Evolutionary conservation across 345 rosid species (phyloP).

Genomic region (Salix viminalis): DNA sequence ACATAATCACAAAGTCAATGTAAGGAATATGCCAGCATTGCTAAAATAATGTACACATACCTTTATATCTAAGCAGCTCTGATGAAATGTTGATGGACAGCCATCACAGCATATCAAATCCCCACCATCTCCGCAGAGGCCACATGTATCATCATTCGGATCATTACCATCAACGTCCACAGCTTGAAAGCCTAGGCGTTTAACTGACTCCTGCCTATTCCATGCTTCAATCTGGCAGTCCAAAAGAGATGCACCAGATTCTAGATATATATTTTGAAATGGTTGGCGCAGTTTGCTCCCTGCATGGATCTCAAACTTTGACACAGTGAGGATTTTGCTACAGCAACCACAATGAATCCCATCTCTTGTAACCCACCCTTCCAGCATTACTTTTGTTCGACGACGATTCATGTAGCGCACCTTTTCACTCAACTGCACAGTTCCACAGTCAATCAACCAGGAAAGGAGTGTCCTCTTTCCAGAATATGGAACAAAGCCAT

Average conservation of each 20-base stretch:
- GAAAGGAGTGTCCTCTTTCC: constrained; percentile 31
- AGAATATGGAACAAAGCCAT: constrained; percentile 28
- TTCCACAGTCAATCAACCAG: constrained; percentile 29
- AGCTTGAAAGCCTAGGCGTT: constrained; percentile 19
- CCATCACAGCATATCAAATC: constrained; percentile 36
- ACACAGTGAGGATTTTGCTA: constrained; percentile 33
- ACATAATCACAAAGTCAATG: background rate
- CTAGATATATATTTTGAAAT: constrained; percentile 34
- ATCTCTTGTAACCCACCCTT: constrained; percentile 33
- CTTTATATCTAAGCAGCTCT: constrained; percentile 29
- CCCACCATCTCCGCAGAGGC: constrained; percentile 36
- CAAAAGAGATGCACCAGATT: constrained; percentile 29
- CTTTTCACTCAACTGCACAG: constrained; percentile 33
- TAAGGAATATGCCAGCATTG: background rate
- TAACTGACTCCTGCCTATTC: constrained; percentile 25
- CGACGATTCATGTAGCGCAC: constrained; percentile 32
- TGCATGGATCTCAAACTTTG: constrained; percentile 37
- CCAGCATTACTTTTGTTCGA: constrained; percentile 31
- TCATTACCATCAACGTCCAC: constrained; percentile 26
- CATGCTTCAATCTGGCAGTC: constrained; percentile 35
- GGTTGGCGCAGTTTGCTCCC: constrained; percentile 34
- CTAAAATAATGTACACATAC: background rate
- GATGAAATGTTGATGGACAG: constrained; percentile 35
- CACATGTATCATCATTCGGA: constrained; percentile 35
- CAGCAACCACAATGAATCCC: constrained; percentile 39